A percentile compares a stretch with the other conserved stretches of the same genome.
These are phyloP conservation scores for Candida lessepsii DNA, from an alignment of 805 yeast species.

Conservation along the genomic window DNA sequence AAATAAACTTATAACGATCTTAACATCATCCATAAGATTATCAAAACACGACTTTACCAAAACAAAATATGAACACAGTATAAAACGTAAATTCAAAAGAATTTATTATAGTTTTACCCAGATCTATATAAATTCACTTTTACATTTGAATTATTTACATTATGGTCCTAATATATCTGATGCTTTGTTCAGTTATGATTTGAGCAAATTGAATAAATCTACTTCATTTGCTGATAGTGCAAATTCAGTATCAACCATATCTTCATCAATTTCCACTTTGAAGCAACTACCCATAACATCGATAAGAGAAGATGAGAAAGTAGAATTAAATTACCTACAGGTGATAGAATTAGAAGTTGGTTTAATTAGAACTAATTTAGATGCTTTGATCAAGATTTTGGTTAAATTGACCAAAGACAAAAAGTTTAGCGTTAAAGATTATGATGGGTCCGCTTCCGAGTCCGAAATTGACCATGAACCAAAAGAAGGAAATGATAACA, in stretches of 20 bases:
- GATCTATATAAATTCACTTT: slow-evolving; percentile 60
- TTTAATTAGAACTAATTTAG: slow-evolving; percentile 31
- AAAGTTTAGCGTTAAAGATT: slow-evolving; percentile 30
- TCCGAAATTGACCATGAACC: not conserved
- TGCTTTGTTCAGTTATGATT: slow-evolving; percentile 29
- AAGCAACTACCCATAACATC: slow-evolving; percentile 15
- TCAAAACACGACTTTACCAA: slow-evolving; percentile 49
- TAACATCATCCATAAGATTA: slow-evolving; percentile 56
- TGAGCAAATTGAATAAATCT: slow-evolving; percentile 24
- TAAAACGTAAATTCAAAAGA: slow-evolving; percentile 50
- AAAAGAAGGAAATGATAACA: not conserved
- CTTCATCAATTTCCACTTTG: slow-evolving; percentile 21
- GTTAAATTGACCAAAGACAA: slow-evolving; percentile 34
- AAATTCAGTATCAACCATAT: slow-evolving; percentile 14
- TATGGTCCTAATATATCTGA: slow-evolving; percentile 18
- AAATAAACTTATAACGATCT: slow-evolving; percentile 50
- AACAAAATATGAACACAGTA: slow-evolving; percentile 45
- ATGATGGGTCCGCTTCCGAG: slow-evolving; percentile 38
- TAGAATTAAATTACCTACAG: slow-evolving; percentile 27
- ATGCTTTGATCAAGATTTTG: slow-evolving; percentile 28
- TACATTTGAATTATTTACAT: slow-evolving; percentile 52
- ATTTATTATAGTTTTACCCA: slow-evolving; percentile 58
- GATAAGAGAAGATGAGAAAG: slow-evolving; percentile 13
- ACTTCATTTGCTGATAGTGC: slow-evolving; percentile 11
- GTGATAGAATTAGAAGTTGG: slow-evolving; percentile 41